These are phyloP conservation scores for Helicostylum pulchrum DNA, from an alignment of 192 early-diverging fungal species.

Conservation along the genomic window DNA sequence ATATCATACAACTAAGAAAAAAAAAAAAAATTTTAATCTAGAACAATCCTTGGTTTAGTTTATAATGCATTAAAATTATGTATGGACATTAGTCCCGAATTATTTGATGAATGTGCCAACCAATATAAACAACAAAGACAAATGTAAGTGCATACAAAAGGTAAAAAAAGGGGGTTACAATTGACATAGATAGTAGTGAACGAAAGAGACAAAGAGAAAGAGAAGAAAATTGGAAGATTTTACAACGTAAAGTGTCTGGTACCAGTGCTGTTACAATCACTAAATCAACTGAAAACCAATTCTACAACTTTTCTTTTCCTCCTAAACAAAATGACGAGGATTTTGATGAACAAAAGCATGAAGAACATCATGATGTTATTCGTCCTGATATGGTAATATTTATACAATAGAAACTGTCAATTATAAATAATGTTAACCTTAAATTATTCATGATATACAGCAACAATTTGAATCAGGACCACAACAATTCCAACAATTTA, in stretches of 20 bases:
- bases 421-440: not conserved
- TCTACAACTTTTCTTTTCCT: constrained; percentile 14
- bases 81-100: constrained; percentile 91
- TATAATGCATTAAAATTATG: constrained; percentile 97
- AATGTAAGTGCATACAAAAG: constrained; percentile 55
- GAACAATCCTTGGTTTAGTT: constrained; percentile 94
- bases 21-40: constrained; percentile 24
- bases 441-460: constrained; percentile 17
- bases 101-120: constrained; percentile 95
- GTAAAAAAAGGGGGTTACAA: not conserved
- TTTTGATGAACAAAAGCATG: constrained; percentile 18
- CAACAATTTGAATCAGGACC: constrained; percentile 46
- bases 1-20: too few species aligned
- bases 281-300: not conserved
- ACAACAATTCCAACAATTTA: constrained; percentile 49
- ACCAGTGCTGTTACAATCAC: constrained; percentile 7
- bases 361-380: constrained; percentile 19
- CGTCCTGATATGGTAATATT: constrained; percentile 33
- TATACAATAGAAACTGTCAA: not conserved
- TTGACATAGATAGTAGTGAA: constrained; percentile 50
- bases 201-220: constrained; percentile 80
- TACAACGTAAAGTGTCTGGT: constrained; percentile 54
- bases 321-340: constrained; percentile 11
- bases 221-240: constrained; percentile 77
- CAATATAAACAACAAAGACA: constrained; percentile 92